phyloP scores from a whole-genome alignment of 441 rosid species.

The Kokia cookei region DNA sequence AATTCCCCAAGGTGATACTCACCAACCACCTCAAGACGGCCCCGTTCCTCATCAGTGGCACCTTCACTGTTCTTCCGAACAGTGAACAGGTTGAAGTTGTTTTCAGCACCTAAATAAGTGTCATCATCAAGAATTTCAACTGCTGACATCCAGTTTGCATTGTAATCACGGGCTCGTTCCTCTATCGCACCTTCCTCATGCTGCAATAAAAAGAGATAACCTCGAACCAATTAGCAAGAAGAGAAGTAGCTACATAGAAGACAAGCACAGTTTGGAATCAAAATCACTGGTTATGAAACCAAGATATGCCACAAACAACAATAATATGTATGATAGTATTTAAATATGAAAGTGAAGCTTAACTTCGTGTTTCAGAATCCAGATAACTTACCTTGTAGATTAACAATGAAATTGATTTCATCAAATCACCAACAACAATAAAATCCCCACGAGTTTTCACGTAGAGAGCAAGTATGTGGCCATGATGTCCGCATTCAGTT shows the following conservation, averaged over 20 bases:
- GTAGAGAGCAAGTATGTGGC: constrained; percentile 95
- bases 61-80: constrained; percentile 98
- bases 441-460: constrained; percentile 99
- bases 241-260: background rate
- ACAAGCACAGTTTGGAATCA: background rate
- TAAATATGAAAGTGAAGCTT: background rate
- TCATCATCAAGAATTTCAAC: constrained; percentile 98
- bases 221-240: background rate
- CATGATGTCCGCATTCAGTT: constrained; percentile 98
- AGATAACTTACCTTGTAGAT: constrained; percentile 66
- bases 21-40: constrained; percentile 93
- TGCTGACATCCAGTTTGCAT: constrained; percentile 98
- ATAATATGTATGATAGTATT: background rate
- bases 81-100: constrained; percentile 80
- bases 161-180: constrained; percentile 95
- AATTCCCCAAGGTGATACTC: constrained; percentile 98
- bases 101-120: constrained; percentile 89
- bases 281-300: background rate
- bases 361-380: background rate
- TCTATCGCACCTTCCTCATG: constrained; percentile 98
- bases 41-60: constrained; percentile 94
- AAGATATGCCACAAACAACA: background rate
- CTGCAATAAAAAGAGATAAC: background rate
- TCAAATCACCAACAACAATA: constrained; percentile 95
- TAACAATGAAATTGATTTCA: constrained; percentile 92